Conservation (phyloP, 306 rosid species). For the Carpinus fangiana region DNA sequence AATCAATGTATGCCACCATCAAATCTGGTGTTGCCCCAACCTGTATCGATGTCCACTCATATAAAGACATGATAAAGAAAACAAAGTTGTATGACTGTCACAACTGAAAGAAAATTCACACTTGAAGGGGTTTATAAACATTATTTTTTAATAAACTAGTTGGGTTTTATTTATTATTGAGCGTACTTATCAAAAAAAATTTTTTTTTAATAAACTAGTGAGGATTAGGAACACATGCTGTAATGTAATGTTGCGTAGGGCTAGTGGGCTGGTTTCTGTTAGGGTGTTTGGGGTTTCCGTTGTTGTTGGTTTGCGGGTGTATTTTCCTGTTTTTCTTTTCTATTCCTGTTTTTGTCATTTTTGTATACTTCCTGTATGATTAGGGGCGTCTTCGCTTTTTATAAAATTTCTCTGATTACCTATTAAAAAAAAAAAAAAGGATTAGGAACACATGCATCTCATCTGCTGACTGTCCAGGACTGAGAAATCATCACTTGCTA, state of each 20-base stretch:
- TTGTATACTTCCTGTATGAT: no score
- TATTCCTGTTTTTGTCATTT: no score
- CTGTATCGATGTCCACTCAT: conserved; percentile 49
- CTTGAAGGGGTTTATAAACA: conserved; percentile 11
- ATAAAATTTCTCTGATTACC: no score
- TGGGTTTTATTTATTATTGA: no score
- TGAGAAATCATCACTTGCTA: conserved; percentile 1
- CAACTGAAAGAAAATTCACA: conserved; percentile 10
- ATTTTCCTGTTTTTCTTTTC: no score
- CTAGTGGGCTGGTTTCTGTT: no score
- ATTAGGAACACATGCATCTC: background rate
- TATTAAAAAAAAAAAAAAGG: background rate
- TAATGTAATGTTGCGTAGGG: no score
- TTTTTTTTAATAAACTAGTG: background rate
- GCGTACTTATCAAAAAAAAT: no score
- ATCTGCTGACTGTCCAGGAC: background rate
- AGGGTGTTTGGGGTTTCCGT: no score
- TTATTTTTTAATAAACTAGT: background rate
- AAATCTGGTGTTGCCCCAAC: conserved; percentile 95
- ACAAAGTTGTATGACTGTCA: conserved; percentile 19
- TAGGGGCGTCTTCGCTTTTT: no score
- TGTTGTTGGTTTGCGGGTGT: no score
- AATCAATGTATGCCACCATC: conserved; percentile 94
- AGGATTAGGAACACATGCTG: background rate
- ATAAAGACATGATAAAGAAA: conserved; percentile 23